These are phyloP conservation scores for Kingdonia uniflora DNA, from an alignment of 164 flowering plant species.

Conservation along the genomic window DNA sequence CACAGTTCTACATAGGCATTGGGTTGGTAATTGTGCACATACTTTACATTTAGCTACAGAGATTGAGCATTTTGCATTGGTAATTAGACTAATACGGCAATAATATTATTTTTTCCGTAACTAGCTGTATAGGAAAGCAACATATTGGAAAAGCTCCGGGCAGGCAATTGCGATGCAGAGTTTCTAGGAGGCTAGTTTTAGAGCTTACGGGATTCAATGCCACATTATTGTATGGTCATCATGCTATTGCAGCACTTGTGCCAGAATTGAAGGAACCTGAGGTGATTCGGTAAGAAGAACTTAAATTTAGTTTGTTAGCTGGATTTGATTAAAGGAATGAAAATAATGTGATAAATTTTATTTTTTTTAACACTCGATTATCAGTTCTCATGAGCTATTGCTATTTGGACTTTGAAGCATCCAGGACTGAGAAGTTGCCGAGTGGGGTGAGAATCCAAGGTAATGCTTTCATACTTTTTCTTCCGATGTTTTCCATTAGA, in stretches of 20 bases:
- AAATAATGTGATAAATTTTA: not conserved
- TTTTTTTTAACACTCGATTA: not conserved
- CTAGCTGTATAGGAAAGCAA: not conserved
- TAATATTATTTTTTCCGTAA: not conserved
- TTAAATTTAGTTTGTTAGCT: not conserved
- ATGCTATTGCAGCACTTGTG: constrained; percentile 37
- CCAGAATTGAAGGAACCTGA: constrained; percentile 46
- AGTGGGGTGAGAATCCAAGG: constrained; percentile 91
- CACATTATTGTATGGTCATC: constrained; percentile 15
- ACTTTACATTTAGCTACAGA: too few species aligned
- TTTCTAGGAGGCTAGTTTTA: constrained; percentile 38
- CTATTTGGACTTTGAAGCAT: constrained; percentile 45
- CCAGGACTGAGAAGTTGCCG: constrained; percentile 54
- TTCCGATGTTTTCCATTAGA: not conserved
- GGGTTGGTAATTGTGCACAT: not conserved
- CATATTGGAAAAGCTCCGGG: not conserved
- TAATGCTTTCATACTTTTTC: constrained; percentile 10
- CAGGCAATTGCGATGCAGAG: not conserved
- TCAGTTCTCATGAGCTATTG: constrained; percentile 15
- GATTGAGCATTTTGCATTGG: not conserved
- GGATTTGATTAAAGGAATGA: not conserved
- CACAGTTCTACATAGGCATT: not conserved
- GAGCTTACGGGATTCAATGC: constrained; percentile 31
- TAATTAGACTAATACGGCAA: not conserved
- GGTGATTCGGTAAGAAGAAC: constrained; percentile 42